Base-by-base conservation (phyloP, 805 yeast genomes). In the Candida endomychidarum region DNA sequence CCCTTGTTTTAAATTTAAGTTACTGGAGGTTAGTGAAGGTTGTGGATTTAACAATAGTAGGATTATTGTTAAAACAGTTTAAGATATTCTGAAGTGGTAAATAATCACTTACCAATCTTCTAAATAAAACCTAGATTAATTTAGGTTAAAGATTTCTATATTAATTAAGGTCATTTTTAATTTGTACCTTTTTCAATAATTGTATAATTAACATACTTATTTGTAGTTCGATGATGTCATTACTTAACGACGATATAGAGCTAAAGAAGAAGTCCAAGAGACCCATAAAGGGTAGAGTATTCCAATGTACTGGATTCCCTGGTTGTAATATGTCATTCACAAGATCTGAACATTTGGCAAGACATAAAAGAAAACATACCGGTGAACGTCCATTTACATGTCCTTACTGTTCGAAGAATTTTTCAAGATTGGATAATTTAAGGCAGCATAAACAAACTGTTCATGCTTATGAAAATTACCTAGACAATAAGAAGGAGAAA, bases 331-430 rank as follows among this genome's bases (percentile, higher is more conserved):
- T 90, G 96, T 76, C 90, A 5, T 89, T 89, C 61, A 86, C 96
- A 2, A 72, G 97, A 36, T 83, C 93, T 7, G 97, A 90, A 58
- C 97, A 90, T 62, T 72, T 89, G 50, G 96, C 96, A 1, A 72
- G 97, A 43, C 97, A 89, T 65, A 83, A 90, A 39, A 69, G 96
- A 43, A 90, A 89, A 53, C 97, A 89, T 59, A 90, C 96, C 0
- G 97, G 96, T 30, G 97, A 89, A 60, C 71, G 96, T 42, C 97
- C 97, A 2, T 89, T 88, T 59, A 80, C 85, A 39, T 89, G 97
- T 60, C 83, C 83, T 35, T 84, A 83, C 58, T 86, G 95, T 58
- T 70, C 80, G 23, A 80, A 89, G 55, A 75, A 79, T 56, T 89
- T 89, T 57, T 81, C 89, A 12, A 73, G 97, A 34, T 65, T 90